Base-by-base conservation (phyloP, 2,329 filamentous ascomycete genomes). In the Fusarium hainanense region DNA sequence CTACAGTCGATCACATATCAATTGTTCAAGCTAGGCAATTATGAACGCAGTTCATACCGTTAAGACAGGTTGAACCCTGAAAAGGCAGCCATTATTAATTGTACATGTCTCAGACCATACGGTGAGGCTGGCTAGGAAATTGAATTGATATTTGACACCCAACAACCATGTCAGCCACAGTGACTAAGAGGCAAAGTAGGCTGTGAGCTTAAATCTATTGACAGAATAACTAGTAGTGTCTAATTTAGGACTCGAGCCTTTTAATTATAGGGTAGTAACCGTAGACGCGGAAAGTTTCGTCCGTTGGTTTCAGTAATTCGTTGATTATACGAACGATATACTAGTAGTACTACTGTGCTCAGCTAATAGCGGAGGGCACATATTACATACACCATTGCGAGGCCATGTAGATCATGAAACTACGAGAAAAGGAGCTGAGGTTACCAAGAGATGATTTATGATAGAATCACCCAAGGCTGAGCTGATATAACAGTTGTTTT, bases 61-160 rank as follows among this genome's bases (percentile, higher is more conserved):
- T 23, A 46, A 54, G 60, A 54, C 30, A 43, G 40, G n/a, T 27
- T 47, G 30, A 47, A 57, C 23, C 27, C 40, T 51, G 21, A 23
- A 32, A 25, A 46, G 21, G 37, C 20, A 34, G 48, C 18, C 43
- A 41, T 49, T 18, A 27, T 55, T 37, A 30, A 61, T 55, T 49
- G 48, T 49, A 48, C 42, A 55, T 66, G 63, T 66, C 62, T 66
- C 55, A 66, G 63, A 55, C 49, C 16, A 23, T 66, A 32, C 62
- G 63, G 63, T 66, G 63, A 66, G 63, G 63, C 61, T 66, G 50
- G 63, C 40, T 66, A 25, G 27, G 54, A 49, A 66, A 66, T 66
- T 66, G 48, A 30, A 30, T 28, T 46, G 28, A 34, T 54, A 59
- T 28, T 42, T 40, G 27, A 49, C 48, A 50, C 43, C 47, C 43